phyloP scores from a whole-genome alignment of 139 green algal genomes.

The Coccomyxa sp. region DNA sequence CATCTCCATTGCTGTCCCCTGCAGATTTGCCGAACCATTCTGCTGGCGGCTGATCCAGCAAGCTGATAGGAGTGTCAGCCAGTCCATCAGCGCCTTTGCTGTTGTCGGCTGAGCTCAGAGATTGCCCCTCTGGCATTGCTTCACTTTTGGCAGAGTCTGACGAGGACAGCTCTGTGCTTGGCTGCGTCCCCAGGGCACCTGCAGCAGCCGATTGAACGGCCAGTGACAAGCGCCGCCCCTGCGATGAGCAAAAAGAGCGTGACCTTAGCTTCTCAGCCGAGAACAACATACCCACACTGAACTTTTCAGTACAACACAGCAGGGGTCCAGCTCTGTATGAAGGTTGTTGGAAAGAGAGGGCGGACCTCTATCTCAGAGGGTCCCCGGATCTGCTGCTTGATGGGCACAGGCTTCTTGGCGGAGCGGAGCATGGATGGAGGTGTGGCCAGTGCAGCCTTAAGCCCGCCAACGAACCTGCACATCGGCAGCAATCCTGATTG shows the following conservation, averaged over 20 bases:
- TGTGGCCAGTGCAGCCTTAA: constrained; percentile 2
- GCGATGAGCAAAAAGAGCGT: too few species aligned
- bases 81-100: neutral
- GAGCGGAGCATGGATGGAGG: neutral
- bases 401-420: neutral
- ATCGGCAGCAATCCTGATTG: neutral
- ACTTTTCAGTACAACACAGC: too few species aligned
- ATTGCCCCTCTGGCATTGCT: neutral
- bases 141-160: neutral
- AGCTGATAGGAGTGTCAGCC: neutral
- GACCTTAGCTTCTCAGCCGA: too few species aligned
- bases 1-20: constrained; percentile 6
- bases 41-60: neutral
- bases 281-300: too few species aligned
- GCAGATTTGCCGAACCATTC: neutral
- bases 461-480: neutral
- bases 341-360: neutral
- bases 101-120: neutral
- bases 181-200: too few species aligned
- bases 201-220: too few species aligned
- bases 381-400: neutral
- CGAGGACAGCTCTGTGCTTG: too few species aligned
- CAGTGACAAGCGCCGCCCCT: too few species aligned
- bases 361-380: neutral
- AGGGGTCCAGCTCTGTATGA: too few species aligned